Conservation (phyloP, 1,284 basidiomycete species). For the Sutorius eximius region DNA sequence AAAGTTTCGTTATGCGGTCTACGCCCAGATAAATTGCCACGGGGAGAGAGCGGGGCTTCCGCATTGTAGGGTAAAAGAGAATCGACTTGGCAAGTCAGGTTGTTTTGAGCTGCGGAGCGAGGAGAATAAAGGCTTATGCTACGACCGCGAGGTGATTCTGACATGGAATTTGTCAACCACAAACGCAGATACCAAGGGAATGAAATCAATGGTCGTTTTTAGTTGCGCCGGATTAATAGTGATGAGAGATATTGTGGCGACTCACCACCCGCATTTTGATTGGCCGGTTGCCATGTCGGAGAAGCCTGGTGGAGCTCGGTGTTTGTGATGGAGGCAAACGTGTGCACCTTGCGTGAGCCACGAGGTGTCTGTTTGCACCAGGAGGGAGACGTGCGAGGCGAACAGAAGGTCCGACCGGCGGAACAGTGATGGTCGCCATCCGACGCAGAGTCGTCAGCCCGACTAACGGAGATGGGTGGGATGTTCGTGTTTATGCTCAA, state of each 20-base stretch:
- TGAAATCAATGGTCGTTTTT: conserved; percentile 22
- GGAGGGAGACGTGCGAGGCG: conserved; percentile 22
- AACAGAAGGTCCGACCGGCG: conserved; percentile 11
- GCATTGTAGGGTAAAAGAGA: conserved; percentile 33
- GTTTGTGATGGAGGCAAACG: conserved; percentile 35
- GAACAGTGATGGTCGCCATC: conserved; percentile 16
- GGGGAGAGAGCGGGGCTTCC: conserved; percentile 32
- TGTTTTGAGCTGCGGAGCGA: conserved; percentile 27
- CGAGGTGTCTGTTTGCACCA: conserved; percentile 29
- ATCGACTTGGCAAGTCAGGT: conserved; percentile 19
- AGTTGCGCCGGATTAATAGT: conserved; percentile 13
- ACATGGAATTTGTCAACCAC: conserved; percentile 22
- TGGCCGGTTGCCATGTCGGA: conserved; percentile 23
- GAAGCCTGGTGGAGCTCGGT: conserved; percentile 32
- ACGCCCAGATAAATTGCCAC: conserved; percentile 27
- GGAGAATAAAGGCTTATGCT: conserved; percentile 37
- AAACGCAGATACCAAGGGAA: conserved; percentile 17
- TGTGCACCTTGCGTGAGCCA: conserved; percentile 35
- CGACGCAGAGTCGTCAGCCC: conserved; percentile 18
- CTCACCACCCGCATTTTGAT: conserved; percentile 32
- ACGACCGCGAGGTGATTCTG: conserved; percentile 35
- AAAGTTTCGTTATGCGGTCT: conserved; percentile 27
- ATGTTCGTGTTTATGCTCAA: conserved; percentile 33
- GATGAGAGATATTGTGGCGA: conserved; percentile 19
- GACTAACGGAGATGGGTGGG: conserved; percentile 19